These are phyloP conservation scores for Fagopyrum homotropicum DNA, from an alignment of 148 eudicot genomes.

Conservation along the genomic window DNA sequence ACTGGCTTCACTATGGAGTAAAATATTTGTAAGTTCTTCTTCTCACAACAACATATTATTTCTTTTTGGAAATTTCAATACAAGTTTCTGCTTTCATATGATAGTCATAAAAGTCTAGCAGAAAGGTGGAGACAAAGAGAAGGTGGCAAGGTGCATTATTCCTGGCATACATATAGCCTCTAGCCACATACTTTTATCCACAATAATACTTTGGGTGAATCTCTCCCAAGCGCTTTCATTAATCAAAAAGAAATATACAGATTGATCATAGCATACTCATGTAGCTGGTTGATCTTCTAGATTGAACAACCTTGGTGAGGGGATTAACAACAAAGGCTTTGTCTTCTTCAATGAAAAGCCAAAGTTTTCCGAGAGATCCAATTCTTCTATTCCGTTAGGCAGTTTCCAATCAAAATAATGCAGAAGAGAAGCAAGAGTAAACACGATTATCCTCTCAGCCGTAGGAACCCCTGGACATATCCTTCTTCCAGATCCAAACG, in stretches of 20 bases:
- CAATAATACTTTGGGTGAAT: too few relatives aligned
- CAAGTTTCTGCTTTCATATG: too few relatives aligned
- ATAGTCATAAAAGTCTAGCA: too few relatives aligned
- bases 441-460: conserved; percentile 26
- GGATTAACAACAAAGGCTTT: conserved; percentile 37
- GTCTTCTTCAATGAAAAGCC: conserved; percentile 49
- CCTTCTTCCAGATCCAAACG: conserved; percentile 73
- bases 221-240: too few relatives aligned
- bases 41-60: too few relatives aligned
- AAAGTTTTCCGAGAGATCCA: conserved; percentile 47
- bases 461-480: conserved; percentile 45
- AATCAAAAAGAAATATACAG: not conserved
- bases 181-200: too few relatives aligned
- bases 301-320: conserved; percentile 36
- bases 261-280: not conserved
- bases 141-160: too few relatives aligned
- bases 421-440: conserved; percentile 43
- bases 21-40: too few relatives aligned
- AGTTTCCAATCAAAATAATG: conserved; percentile 61
- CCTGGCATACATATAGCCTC: too few relatives aligned
- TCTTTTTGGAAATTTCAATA: too few relatives aligned
- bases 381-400: conserved; percentile 28
- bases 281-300: not conserved
- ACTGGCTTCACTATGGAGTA: too few relatives aligned
- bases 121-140: too few relatives aligned